Conservation (phyloP, 1,284 basidiomycete genomes). For the Puccinia polysora region DNA sequence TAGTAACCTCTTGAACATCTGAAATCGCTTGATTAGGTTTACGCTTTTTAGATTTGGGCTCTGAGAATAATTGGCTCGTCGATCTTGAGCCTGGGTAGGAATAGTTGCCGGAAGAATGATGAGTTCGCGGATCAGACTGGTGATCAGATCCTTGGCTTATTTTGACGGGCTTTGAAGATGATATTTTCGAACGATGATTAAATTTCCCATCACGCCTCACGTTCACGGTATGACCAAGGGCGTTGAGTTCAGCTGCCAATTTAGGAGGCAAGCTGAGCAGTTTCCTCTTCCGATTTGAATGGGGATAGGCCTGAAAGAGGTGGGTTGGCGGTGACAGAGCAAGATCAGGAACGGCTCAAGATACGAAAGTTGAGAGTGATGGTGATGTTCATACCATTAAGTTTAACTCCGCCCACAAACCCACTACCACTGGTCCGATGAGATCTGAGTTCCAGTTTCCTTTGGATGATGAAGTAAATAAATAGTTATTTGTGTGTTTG, state of each 20-base stretch:
- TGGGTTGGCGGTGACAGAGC: too few relatives aligned
- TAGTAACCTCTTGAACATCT: neutral
- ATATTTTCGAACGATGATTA: neutral
- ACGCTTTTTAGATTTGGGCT: neutral
- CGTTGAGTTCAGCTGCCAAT: constrained; percentile 40
- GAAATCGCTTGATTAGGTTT: neutral
- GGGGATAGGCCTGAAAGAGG: too few relatives aligned
- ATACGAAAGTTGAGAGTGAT: too few relatives aligned
- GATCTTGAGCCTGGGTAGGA: too few relatives aligned
- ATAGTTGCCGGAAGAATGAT: neutral
- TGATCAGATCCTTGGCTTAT: neutral
- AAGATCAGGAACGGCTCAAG: too few relatives aligned
- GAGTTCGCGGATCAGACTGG: neutral
- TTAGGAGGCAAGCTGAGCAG: constrained; percentile 17
- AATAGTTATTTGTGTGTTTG: too few relatives aligned
- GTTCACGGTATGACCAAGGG: constrained; percentile 27
- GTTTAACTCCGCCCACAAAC: too few relatives aligned
- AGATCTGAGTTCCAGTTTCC: too few relatives aligned
- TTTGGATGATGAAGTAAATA: too few relatives aligned
- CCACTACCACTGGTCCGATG: too few relatives aligned
- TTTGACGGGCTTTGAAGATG: too few relatives aligned
- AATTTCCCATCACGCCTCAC: neutral
- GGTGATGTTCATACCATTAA: too few relatives aligned
- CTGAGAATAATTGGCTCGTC: neutral
- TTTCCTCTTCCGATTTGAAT: constrained; percentile 22